Evolutionary conservation across 345 rosid species (phyloP).

Genomic region (Cochlearia excelsa): DNA sequence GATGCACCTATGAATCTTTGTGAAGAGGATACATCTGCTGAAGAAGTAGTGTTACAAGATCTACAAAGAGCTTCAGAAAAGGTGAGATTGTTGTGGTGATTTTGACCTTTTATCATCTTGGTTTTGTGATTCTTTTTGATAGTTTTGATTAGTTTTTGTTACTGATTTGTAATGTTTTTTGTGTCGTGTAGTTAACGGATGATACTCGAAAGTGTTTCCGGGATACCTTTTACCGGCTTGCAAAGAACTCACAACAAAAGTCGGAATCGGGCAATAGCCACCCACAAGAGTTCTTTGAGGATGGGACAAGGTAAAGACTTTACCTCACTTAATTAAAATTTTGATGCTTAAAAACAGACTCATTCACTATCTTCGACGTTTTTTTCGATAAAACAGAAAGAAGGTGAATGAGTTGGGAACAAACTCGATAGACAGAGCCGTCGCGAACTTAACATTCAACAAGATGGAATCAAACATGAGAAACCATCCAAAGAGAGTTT

Average conservation of each 20-base stretch:
- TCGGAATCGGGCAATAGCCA: slow-evolving; percentile 13
- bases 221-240: slow-evolving; percentile 83
- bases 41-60: slow-evolving; percentile 64
- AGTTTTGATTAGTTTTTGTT: slow-evolving; percentile 10
- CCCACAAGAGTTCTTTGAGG: slow-evolving; percentile 15
- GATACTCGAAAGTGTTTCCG: slow-evolving; percentile 72
- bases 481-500: slow-evolving; percentile 6
- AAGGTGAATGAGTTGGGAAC: slow-evolving; percentile 57
- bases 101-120: slow-evolving; percentile 2
- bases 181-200: slow-evolving; percentile 45
- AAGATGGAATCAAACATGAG: slow-evolving; percentile 49
- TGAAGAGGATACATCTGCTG: slow-evolving; percentile 44
- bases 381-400: slow-evolving; percentile 37
- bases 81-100: slow-evolving; percentile 36
- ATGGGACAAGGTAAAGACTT: slow-evolving; percentile 20
- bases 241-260: slow-evolving; percentile 50
- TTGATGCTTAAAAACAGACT: not conserved
- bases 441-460: slow-evolving; percentile 73
- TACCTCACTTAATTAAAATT: not conserved
- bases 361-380: not conserved
- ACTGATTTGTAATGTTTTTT: not conserved
- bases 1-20: slow-evolving; percentile 19
- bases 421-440: slow-evolving; percentile 66
- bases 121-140: not conserved
- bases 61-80: slow-evolving; percentile 56